These are phyloP conservation scores for Martiniozyma abietophila DNA, from an alignment of 805 yeast species.

Conservation along the genomic window DNA sequence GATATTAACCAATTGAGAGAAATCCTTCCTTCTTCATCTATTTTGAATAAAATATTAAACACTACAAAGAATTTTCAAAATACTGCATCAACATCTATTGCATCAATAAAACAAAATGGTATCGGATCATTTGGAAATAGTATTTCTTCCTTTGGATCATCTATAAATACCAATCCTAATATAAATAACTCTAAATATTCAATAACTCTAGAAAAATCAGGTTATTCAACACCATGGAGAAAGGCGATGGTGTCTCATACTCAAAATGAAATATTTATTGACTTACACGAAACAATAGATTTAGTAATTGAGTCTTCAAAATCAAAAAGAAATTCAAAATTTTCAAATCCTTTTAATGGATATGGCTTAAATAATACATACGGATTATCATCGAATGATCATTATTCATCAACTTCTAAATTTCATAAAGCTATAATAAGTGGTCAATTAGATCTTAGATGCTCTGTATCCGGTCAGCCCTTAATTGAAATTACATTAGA, in stretches of 20 bases:
- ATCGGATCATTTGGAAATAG: constrained; percentile 9
- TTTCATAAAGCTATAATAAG: constrained; percentile 46
- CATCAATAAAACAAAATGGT: constrained; percentile 21
- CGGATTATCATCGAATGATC: too few relatives aligned
- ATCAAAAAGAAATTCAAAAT: neutral
- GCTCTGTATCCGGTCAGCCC: constrained; percentile 74
- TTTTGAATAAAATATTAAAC: constrained; percentile 43
- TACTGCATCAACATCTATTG: constrained; percentile 24
- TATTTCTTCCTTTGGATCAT: neutral
- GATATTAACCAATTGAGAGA: constrained; percentile 66
- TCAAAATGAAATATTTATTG: constrained; percentile 81
- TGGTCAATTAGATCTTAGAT: constrained; percentile 56
- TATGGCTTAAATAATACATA: neutral
- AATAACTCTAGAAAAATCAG: constrained; percentile 27
- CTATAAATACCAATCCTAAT: neutral
- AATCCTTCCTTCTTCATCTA: constrained; percentile 54
- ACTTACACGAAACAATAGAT: constrained; percentile 58
- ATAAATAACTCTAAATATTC: constrained; percentile 4
- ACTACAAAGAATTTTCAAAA: constrained; percentile 28
- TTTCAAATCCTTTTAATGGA: neutral
- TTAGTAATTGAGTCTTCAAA: constrained; percentile 38
- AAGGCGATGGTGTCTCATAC: constrained; percentile 57
- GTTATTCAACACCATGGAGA: constrained; percentile 66
- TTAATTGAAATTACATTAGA: constrained; percentile 50
- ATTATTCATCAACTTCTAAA: neutral